Conservation (phyloP, 768 basidiomycete species). For the Panaeolus papilionaceus region DNA sequence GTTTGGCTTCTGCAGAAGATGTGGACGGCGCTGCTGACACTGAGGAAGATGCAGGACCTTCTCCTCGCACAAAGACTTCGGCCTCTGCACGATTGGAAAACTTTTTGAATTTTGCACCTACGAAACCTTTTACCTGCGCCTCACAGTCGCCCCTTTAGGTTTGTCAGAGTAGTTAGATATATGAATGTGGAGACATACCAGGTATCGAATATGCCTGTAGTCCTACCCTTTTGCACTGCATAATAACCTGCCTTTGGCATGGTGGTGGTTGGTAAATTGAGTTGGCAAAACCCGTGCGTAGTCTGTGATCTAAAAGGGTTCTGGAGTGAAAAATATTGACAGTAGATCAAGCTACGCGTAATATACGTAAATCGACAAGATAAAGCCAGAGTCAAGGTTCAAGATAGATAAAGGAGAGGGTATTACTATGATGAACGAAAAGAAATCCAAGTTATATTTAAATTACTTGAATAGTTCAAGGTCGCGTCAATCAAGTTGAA, state of each 20-base stretch:
- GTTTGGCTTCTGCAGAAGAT: slow-evolving; percentile 7
- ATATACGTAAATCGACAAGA: not conserved
- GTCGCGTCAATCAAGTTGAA: not conserved
- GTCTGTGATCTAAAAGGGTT: not conserved
- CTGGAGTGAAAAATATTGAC: not conserved
- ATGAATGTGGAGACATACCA: slow-evolving; percentile 55
- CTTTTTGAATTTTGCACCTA: slow-evolving; percentile 70
- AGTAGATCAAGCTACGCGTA: not conserved
- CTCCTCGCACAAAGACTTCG: slow-evolving; percentile 51
- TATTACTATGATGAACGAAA: too few species aligned
- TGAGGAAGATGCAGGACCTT: slow-evolving; percentile 4
- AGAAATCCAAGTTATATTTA: not conserved
- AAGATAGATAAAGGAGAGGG: too few species aligned
- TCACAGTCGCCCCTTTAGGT: slow-evolving; percentile 74
- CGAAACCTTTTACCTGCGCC: slow-evolving; percentile 68
- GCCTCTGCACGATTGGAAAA: slow-evolving; percentile 66
- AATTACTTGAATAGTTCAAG: not conserved
- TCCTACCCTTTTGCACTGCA: slow-evolving; percentile 71
- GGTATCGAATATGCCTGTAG: slow-evolving; percentile 68
- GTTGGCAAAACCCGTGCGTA: not conserved
- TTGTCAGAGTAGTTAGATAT: slow-evolving; percentile 16
- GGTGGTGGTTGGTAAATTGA: slow-evolving; percentile 3
- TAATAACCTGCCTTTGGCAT: slow-evolving; percentile 61
- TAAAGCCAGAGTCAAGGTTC: not conserved
- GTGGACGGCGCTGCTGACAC: slow-evolving; percentile 9